Base-by-base conservation (phyloP, 148 eudicot species). In the Camellia japonica region DNA sequence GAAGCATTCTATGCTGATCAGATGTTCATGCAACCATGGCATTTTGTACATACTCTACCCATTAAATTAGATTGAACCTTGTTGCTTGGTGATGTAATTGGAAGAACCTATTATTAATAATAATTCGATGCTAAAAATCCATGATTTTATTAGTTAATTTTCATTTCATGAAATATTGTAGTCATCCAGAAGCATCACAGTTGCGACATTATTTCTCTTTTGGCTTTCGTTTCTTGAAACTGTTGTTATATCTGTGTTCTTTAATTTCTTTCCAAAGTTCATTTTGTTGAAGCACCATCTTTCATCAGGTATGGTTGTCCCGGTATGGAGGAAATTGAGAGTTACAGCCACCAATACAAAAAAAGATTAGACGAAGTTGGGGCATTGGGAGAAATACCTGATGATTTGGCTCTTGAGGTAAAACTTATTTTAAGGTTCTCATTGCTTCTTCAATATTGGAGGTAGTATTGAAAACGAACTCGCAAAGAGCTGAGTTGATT, bases 341-440 rank as follows among this genome's bases (percentile, higher is more conserved):
- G 81, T 74, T 97, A 86, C 87, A 89, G 86, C 79, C 90, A 81
- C 47, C 85, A 85, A 77, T 97, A 89, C 85, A 88, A 88, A 87
- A 84, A 87, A 83, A 87, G 76, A 60, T 83, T 97, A 79, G 95
- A 94, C 20, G 98, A 94, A 86, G 87, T 84, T 60, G 98, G 97
- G 73, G 91, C 87, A 65, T 80, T 75, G 46, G 98, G 99, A 82
- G 87, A 87, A 73, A 86, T 97, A 78, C 97, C 94, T 16, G 88
- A 86, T 59, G 92, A 97, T 83, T 87, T 97, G 85, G 99, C 88
- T 72, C 91, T 97, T 69, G 97, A 97, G 86, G 99, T 97, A 83
- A 30, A 30, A 86, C 55, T 65, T 58, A 4, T 52, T 44, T 18
- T 12, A 18, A 1, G 30, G 14, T 12, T 49, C 55, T 61, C 46